These are phyloP conservation scores for Macrotyloma uniflorum DNA, from an alignment of 306 rosid species.

Conservation along the genomic window DNA sequence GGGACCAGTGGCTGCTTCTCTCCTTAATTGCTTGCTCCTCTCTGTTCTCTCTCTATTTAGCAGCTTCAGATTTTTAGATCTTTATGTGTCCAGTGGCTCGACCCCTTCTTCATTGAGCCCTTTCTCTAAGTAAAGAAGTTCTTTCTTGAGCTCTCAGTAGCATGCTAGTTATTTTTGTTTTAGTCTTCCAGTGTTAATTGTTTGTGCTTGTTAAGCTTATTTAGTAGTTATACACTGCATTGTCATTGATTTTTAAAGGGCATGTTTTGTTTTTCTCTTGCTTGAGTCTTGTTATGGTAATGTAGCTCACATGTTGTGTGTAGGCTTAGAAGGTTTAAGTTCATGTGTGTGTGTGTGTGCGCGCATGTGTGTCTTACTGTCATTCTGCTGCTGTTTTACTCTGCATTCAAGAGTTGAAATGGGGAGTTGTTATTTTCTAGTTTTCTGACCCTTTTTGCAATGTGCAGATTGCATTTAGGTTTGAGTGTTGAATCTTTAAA, in stretches of 20 bases:
- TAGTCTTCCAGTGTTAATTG: not conserved
- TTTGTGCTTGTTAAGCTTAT: not conserved
- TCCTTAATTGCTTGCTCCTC: not conserved
- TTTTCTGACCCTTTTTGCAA: constrained; percentile 9
- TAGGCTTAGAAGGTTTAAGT: not conserved
- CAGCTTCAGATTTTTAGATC: not conserved
- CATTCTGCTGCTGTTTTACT: not conserved
- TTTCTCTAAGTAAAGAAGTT: not conserved
- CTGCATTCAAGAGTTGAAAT: constrained; percentile 4
- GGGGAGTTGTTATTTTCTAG: not conserved
- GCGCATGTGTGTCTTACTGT: not conserved
- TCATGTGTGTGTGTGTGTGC: not conserved
- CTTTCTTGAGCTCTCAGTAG: not conserved
- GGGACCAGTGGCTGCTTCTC: constrained; percentile 5
- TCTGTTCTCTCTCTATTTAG: not conserved
- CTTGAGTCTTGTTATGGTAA: constrained; percentile 3
- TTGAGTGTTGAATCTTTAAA: constrained; percentile 36
- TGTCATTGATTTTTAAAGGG: not conserved
- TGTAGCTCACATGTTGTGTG: not conserved
- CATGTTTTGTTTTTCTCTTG: not conserved
- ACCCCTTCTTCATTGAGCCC: not conserved
- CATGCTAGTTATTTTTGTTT: not conserved
- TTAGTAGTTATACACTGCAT: not conserved
- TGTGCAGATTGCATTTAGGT: constrained; percentile 37
- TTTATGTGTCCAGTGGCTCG: not conserved